Percentiles rank a stretch among this genome's conserved stretches.
Evolutionary conservation across 352 stramenopile species (phyloP).

Genomic region (Pythium insidiosum): DNA sequence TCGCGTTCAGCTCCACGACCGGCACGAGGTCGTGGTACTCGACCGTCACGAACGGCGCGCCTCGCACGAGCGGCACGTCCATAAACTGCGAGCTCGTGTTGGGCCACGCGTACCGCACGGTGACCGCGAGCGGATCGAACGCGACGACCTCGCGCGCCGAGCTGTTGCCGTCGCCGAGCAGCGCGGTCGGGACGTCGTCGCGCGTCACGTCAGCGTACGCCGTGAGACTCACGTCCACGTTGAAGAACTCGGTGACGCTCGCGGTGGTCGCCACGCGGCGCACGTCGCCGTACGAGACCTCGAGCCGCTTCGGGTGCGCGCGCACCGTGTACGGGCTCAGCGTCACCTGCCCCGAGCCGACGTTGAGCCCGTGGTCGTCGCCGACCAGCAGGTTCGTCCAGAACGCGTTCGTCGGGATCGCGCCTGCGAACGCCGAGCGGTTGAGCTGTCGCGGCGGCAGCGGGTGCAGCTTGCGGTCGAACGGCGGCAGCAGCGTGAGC

Average conservation of each 20-base stretch:
- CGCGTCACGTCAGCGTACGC: constrained; percentile 22
- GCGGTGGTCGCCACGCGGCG: constrained; percentile 51
- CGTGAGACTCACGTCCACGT: constrained; percentile 63
- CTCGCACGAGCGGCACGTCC: constrained; percentile 46
- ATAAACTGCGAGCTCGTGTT: constrained; percentile 17
- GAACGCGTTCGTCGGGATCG: constrained; percentile 85
- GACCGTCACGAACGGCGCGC: constrained; percentile 74
- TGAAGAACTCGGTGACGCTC: constrained; percentile 76
- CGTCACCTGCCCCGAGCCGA: constrained; percentile 64
- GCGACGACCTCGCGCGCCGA: constrained; percentile 44
- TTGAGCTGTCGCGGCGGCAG: constrained; percentile 55
- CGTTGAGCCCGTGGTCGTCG: constrained; percentile 63
- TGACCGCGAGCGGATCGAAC: constrained; percentile 64
- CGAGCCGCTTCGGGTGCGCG: constrained; percentile 50
- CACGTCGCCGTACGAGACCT: constrained; percentile 79
- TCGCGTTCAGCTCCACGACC: constrained; percentile 63
- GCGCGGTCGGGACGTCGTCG: constrained; percentile 9
- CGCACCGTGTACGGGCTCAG: constrained; percentile 80
- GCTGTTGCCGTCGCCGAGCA: constrained; percentile 61
- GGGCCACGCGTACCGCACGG: constrained; percentile 51
- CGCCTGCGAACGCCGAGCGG: constrained; percentile 24
- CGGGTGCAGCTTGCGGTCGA: constrained; percentile 38
- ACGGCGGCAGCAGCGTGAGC: constrained; percentile 49
- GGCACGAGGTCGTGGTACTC: constrained; percentile 65
- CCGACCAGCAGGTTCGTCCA: constrained; percentile 85